A percentile compares a stretch with the other conserved stretches of the same genome.
These are phyloP conservation scores for Excoecaria agallocha DNA, from an alignment of 345 rosid species.

Conservation along the genomic window DNA sequence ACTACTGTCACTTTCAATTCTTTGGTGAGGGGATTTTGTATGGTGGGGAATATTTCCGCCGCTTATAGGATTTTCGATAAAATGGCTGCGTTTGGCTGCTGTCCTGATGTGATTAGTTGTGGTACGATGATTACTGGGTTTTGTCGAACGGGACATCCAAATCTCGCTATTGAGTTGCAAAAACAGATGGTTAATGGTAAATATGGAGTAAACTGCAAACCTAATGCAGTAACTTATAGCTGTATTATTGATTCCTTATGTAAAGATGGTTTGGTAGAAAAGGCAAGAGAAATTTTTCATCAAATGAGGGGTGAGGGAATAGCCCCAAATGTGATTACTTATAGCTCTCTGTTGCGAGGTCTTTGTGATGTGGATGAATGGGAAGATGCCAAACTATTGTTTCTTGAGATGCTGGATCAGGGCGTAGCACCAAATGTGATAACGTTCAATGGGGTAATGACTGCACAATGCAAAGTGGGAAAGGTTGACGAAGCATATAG, in stretches of 20 bases:
- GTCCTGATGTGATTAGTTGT: constrained; percentile 21
- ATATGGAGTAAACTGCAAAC: constrained; percentile 15
- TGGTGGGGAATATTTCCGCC: constrained; percentile 15
- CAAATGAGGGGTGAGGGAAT: constrained; percentile 32
- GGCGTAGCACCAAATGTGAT: constrained; percentile 23
- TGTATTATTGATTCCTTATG: constrained; percentile 35
- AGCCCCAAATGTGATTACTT: constrained; percentile 24
- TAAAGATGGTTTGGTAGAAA: constrained; percentile 26
- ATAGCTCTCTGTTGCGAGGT: no score
- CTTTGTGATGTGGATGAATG: no score
- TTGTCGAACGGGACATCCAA: constrained; percentile 25
- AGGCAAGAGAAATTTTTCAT: constrained; percentile 31
- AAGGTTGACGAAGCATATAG: no score
- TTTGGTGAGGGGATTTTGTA: constrained; percentile 34
- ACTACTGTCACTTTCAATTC: constrained; percentile 25
- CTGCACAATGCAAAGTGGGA: no score
- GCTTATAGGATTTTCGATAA: constrained; percentile 23
- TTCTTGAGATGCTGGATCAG: constrained; percentile 22
- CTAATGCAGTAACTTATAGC: constrained; percentile 19
- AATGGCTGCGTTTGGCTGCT: constrained; percentile 20
- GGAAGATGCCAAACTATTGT: no score
- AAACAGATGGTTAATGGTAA: constrained; percentile 20
- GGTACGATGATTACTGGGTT: constrained; percentile 26
- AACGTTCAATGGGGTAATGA: constrained; percentile 18
- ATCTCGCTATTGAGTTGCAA: constrained; percentile 23